Conservation (phyloP, 2,329 filamentous ascomycete genomes). For the Fusarium sterilihyphosum region DNA sequence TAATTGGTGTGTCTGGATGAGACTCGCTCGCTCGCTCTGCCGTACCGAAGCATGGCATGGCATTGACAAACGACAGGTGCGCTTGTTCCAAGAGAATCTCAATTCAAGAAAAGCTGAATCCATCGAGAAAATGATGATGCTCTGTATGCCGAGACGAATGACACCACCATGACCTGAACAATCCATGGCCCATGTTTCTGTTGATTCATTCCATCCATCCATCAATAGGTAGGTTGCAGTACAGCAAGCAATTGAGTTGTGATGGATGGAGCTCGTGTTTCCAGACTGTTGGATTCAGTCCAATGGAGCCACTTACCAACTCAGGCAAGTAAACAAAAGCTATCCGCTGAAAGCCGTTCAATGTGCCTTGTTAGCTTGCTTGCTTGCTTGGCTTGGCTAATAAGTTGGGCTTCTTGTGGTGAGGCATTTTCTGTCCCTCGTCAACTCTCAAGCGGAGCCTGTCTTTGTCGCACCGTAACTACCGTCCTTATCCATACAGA, state of each 20-base stretch:
- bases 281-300: slow-evolving; percentile 27
- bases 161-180: slow-evolving; percentile 25
- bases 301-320: slow-evolving; percentile 13
- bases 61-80: slow-evolving; percentile 15
- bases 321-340: slow-evolving; percentile 14
- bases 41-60: background rate
- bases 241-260: background rate
- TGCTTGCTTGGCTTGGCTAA: background rate
- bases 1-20: background rate
- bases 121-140: background rate
- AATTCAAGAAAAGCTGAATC: slow-evolving; percentile 10
- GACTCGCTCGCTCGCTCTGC: background rate
- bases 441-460: slow-evolving; percentile 21
- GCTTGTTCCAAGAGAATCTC: slow-evolving; percentile 20
- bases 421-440: slow-evolving; percentile 38
- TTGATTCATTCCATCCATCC: background rate
- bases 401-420: slow-evolving; percentile 16
- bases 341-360: slow-evolving; percentile 27
- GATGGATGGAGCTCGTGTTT: slow-evolving; percentile 8
- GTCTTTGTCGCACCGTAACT: slow-evolving; percentile 25
- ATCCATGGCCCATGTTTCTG: background rate
- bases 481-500: slow-evolving; percentile 1
- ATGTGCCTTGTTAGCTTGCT: background rate
- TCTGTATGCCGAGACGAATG: slow-evolving; percentile 29
- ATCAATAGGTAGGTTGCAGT: background rate